Evolutionary conservation across 495 filamentous ascomycete species (phyloP), one percentile per base, ranked within the genome.

Genomic region (Venustampulla echinocandica): DNA sequence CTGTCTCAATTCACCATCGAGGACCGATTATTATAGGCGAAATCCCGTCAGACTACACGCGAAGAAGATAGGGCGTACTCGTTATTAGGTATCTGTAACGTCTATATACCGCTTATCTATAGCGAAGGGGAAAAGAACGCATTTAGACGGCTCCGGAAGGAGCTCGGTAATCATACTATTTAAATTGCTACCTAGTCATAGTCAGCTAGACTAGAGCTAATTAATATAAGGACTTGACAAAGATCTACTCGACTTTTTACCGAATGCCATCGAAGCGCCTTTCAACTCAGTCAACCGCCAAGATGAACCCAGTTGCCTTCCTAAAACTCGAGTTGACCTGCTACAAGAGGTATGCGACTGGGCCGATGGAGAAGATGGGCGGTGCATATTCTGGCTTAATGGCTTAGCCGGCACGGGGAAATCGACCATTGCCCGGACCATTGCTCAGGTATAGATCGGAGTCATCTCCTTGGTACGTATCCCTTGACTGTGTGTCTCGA

Each of bases 331-430:
- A 13, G 53, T 52, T 24, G 49, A 42, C 17, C 35, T 55, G 4
- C 49, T 52, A 17, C 41, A 52, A 22, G 15, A 42, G 21, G 47
- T 55, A 21, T 39, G 30, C 10, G 15, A 18, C 4, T 55, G 42
- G 53, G 24, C 18, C 25, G 19, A 48, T 28, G 22, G 35, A 38
- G 40, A 51, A 22, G 24, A 46, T 4, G 30, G 21, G 13, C 2
- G 27, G 23, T 47, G 49, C 44, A 60, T 43, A 34, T 64, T 64
- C 44, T 68, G 62, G 65, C 53, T 68, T 11, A 48, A 48, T 18
- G 64, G 39, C 20, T 25, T 42, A 27, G 39, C 39, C 19, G 20
- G 27, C 27, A 30, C 27, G n/a, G 27, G 27, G n/a, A 30, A 30
- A n/a, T 30, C 27, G 27, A 30, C 27, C 7, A 30, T 30, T 30